Evolutionary conservation across 495 filamentous ascomycete genomes (phyloP).

Genomic region (Extremus antarcticus): DNA sequence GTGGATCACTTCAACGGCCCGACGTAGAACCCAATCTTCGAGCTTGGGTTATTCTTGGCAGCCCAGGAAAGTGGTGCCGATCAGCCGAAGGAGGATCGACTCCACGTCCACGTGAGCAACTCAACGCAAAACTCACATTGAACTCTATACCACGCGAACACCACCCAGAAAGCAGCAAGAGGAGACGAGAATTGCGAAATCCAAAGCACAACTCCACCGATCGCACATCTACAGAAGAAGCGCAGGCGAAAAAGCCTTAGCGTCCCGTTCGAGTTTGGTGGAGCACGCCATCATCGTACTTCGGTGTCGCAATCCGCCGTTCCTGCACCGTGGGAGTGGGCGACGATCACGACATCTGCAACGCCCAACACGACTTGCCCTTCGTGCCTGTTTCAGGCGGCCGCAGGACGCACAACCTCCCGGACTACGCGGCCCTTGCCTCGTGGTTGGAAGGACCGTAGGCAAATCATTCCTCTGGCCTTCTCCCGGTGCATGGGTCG

Average conservation of each 20-base stretch:
- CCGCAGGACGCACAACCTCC: not conserved
- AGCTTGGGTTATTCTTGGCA: not conserved
- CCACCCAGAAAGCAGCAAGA: not conserved
- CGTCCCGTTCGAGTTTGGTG: not conserved
- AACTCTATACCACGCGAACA: not conserved
- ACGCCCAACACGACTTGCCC: too few species aligned
- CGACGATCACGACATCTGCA: not conserved
- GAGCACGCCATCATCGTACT: not conserved
- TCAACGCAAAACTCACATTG: too few species aligned
- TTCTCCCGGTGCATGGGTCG: not conserved
- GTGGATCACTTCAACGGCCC: not conserved
- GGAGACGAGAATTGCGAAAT: not conserved
- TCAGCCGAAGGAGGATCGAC: not conserved
- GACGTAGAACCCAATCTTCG: not conserved
- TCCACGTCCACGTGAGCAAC: not conserved
- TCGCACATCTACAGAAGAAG: not conserved
- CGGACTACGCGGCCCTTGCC: not conserved
- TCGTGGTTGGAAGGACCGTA: not conserved
- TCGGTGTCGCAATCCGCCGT: not conserved
- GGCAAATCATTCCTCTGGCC: not conserved
- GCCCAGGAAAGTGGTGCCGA: too few species aligned
- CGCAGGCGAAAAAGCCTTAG: not conserved
- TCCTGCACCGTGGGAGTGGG: not conserved
- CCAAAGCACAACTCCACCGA: not conserved
- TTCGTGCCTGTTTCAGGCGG: not conserved